phyloP scores from a whole-genome alignment of 805 yeast species.

The Maudiozyma turicensis region DNA sequence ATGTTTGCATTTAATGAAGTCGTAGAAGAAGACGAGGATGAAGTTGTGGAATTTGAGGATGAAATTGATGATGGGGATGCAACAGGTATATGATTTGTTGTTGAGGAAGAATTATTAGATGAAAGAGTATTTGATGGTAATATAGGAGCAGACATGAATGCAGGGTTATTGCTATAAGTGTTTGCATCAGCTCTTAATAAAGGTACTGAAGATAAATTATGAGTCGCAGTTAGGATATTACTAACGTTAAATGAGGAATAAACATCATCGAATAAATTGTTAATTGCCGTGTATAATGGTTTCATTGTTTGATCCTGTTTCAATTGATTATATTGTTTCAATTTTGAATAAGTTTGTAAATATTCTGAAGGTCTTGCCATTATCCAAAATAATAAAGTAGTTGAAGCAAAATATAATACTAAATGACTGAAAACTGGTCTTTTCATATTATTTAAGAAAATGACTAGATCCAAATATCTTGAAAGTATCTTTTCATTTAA shows the following conservation, averaged over 20 bases:
- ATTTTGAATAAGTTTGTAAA: constrained; percentile 13
- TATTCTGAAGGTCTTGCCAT: constrained; percentile 40
- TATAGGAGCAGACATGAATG: background rate
- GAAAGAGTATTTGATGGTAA: background rate
- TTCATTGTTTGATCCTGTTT: constrained; percentile 1
- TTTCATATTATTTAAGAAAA: constrained; percentile 30
- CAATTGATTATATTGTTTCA: background rate
- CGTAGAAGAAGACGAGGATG: background rate
- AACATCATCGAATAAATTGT: constrained; percentile 18
- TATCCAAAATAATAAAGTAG: constrained; percentile 41
- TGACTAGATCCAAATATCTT: constrained; percentile 33
- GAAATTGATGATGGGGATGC: background rate
- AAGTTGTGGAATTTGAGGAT: background rate
- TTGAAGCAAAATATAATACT: constrained; percentile 37
- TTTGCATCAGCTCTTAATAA: background rate
- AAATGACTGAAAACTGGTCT: constrained; percentile 39
- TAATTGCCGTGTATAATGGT: constrained; percentile 1
- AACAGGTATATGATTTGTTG: background rate
- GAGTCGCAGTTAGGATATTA: constrained; percentile 10
- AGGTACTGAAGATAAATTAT: background rate
- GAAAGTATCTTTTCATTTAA: constrained; percentile 32
- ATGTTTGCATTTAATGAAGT: background rate
- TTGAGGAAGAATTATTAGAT: background rate
- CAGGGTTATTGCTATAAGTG: background rate
- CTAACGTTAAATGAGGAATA: constrained; percentile 19